Conservation (phyloP, 2,329 filamentous ascomycete species). For the Aphanocladium album region DNA sequence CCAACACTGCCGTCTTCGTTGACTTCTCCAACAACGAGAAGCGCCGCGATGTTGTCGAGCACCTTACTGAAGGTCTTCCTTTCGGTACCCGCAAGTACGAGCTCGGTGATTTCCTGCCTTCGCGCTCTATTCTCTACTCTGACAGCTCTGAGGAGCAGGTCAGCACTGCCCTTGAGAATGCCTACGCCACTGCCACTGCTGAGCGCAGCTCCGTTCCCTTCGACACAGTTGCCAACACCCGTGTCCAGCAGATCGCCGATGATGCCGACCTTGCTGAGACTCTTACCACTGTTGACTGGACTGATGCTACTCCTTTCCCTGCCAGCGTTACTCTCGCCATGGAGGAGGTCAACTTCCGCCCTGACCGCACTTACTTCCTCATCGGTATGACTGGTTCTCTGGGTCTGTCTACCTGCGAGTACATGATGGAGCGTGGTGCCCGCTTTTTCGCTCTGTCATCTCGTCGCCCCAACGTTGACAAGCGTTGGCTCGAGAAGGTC, state of each 20-base stretch:
- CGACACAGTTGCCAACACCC: constrained; percentile 10
- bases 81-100: constrained; percentile 11
- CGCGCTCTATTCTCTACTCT: constrained; percentile 10
- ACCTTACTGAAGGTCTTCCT: constrained; percentile 7
- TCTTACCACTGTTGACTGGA: constrained; percentile 13
- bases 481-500: constrained; percentile 10
- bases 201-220: constrained; percentile 10
- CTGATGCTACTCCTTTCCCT: constrained; percentile 8
- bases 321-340: constrained; percentile 12
- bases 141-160: constrained; percentile 12
- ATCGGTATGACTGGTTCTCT: constrained; percentile 13
- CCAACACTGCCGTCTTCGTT: constrained; percentile 11
- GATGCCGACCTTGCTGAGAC: constrained; percentile 8
- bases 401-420: constrained; percentile 12
- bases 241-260: constrained; percentile 10
- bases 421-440: constrained; percentile 13
- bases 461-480: constrained; percentile 12
- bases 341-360: constrained; percentile 11
- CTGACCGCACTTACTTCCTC: constrained; percentile 13
- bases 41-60: constrained; percentile 12
- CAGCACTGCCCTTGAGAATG: constrained; percentile 3
- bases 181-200: not conserved
- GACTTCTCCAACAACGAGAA: constrained; percentile 9
- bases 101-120: constrained; percentile 10
- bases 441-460: constrained; percentile 9